Evolutionary conservation across 495 filamentous ascomycete species (phyloP), one percentile per base, ranked within the genome.

Genomic region (Pseudotulostoma volvatum): DNA sequence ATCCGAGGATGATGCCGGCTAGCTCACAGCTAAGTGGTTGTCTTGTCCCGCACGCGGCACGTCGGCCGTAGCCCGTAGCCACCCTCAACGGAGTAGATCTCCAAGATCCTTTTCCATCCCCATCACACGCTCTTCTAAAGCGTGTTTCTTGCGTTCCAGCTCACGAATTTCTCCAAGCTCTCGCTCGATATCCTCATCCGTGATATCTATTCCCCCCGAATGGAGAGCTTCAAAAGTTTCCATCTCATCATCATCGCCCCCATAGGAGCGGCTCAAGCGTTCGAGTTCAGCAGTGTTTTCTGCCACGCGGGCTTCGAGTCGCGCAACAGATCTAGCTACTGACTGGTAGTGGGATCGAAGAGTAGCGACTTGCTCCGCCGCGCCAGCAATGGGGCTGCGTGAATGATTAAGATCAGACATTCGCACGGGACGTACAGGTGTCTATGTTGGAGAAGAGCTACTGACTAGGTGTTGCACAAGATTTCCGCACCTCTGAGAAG

Each of bases 401-500:
- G 23, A 11, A 13, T 17, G 9, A 33, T 20, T 17, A 31, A 5
- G 14, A 21, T 44, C 19, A 25, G 19, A 2, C n/a, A 7, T 28
- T 42, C 14, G 1, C 14, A 13, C 16, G 15, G 18, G 14, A 33
- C 32, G 25, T 25, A 34, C 15, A 21, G 18, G 33, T 14, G 3
- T 18, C 31, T 20, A 16, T 18, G 33, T 9, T 9, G 31, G 17
- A 4, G 31, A 2, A 41, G 28, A 18, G 9, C 3, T 9, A 63
- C 68, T 43, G 71, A 84, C 71, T 95, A 97, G 23, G 93, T 85
- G 34, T 66, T 68, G 49, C 83, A 85, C 18, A 97, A 67, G 60
- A 86, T 93, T 63, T 96, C 86, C 2, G 87, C 90, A 1, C 90
- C 88, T 38, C 73, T 69, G 13, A 97, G 67, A 23, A 97, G 57